Conservation (phyloP, 768 basidiomycete species). For the Hericium alpestre region DNA sequence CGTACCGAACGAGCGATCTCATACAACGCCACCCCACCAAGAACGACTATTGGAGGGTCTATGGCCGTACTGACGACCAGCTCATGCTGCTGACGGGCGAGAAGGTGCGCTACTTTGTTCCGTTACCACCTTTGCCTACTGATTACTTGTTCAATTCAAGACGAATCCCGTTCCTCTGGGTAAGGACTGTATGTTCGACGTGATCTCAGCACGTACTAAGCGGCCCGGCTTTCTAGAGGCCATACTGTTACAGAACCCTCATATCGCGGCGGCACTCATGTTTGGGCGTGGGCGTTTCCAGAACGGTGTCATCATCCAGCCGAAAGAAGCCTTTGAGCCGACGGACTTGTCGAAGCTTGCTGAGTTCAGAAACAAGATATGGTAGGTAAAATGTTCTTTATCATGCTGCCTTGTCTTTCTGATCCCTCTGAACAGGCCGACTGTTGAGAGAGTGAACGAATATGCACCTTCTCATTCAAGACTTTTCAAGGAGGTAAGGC, state of each 20-base stretch:
- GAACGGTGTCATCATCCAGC: constrained; percentile 1
- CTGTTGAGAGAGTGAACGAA: constrained; percentile 29
- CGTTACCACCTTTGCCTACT: no score
- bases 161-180: constrained; percentile 3
- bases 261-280: not conserved
- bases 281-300: constrained; percentile 1
- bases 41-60: not conserved
- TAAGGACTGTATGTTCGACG: not conserved
- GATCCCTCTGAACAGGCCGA: constrained; percentile 19
- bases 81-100: not conserved
- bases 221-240: not conserved
- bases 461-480: constrained; percentile 34
- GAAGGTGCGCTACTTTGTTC: not conserved
- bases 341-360: not conserved
- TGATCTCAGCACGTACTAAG: not conserved
- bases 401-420: not conserved
- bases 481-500: constrained; percentile 34
- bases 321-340: not conserved
- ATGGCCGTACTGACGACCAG: not conserved
- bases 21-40: not conserved
- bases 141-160: not conserved
- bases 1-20: not conserved
- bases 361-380: not conserved
- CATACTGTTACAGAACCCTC: not conserved
- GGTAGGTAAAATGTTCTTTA: not conserved